phyloP scores from a whole-genome alignment of 495 filamentous ascomycete genomes.

The Penicillium bovifimosum region DNA sequence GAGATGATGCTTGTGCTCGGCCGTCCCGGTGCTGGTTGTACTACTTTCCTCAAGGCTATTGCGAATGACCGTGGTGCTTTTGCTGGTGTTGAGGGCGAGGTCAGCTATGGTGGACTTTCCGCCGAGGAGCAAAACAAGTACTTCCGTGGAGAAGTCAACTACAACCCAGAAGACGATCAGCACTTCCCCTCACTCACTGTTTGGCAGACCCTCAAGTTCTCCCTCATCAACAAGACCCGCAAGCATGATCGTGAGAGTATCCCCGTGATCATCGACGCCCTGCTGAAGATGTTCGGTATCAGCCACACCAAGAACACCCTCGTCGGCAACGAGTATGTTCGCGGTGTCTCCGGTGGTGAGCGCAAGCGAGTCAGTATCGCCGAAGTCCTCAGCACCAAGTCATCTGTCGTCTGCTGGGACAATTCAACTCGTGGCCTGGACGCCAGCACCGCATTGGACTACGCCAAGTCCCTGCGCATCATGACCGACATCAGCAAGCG shows the following conservation, averaged over 20 bases:
- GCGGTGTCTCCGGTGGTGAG: conserved; percentile 69
- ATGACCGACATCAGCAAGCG: conserved; percentile 79
- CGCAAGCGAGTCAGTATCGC: conserved; percentile 67
- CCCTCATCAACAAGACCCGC: conserved; percentile 77
- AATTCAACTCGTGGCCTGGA: conserved; percentile 81
- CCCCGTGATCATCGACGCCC: conserved; percentile 56
- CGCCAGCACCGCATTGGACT: conserved; percentile 73
- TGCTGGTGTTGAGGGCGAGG: conserved; percentile 62
- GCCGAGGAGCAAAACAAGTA: conserved; percentile 60
- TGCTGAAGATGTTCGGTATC: conserved; percentile 72
- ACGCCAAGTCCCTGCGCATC: conserved; percentile 67
- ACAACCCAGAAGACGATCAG: conserved; percentile 76
- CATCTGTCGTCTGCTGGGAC: conserved; percentile 60
- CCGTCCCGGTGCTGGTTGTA: conserved; percentile 73
- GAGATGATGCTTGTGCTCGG: conserved; percentile 84
- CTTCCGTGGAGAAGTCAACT: conserved; percentile 77
- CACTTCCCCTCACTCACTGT: conserved; percentile 77
- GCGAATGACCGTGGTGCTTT: conserved; percentile 64
- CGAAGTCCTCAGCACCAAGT: conserved; percentile 62
- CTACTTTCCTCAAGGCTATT: conserved; percentile 72
- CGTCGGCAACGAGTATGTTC: conserved; percentile 79
- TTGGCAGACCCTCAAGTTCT: conserved; percentile 76
- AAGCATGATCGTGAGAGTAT: conserved; percentile 63
- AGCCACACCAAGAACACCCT: conserved; percentile 74
- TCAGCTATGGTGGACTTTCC: conserved; percentile 72